A percentile compares a stretch with the other conserved stretches of the same genome.
Evolutionary conservation across 179 eudicot species (phyloP).

Genomic region (Sideroxylon spinosum): DNA sequence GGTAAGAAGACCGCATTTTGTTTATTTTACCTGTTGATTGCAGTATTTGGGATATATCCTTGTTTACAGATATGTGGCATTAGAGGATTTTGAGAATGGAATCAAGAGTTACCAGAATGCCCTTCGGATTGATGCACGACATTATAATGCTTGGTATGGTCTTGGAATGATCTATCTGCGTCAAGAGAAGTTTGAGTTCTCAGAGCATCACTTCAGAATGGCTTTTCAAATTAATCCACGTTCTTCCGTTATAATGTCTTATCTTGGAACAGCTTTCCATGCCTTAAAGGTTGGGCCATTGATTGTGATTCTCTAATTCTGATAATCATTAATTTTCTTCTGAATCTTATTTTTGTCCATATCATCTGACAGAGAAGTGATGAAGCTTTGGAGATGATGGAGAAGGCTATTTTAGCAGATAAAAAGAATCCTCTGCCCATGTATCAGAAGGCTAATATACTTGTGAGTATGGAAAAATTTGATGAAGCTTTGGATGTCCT

Average conservation of each 20-base stretch:
- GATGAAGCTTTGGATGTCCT: conserved; percentile 85
- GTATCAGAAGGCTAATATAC: conserved; percentile 89
- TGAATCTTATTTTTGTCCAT: conserved; percentile 10
- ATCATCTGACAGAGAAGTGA: conserved; percentile 52
- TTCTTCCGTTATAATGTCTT: conserved; percentile 93
- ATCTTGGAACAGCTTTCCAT: conserved; percentile 93
- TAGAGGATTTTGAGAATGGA: conserved; percentile 94
- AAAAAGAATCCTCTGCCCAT: conserved; percentile 95
- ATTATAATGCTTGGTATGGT: conserved; percentile 99
- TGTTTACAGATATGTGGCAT: conserved; percentile 56
- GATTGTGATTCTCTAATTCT: background rate
- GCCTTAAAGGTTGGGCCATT: conserved; percentile 61
- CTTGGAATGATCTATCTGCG: conserved; percentile 97
- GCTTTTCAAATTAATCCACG: conserved; percentile 80
- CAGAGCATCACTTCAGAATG: conserved; percentile 87
- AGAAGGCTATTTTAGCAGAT: conserved; percentile 80
- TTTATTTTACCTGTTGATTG: background rate
- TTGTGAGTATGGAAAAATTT: conserved; percentile 65
- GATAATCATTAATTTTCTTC: background rate
- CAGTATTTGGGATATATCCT: conserved; percentile 7
- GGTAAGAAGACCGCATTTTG: background rate
- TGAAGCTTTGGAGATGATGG: conserved; percentile 92
- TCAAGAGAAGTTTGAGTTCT: conserved; percentile 92
- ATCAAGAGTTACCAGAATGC: conserved; percentile 84
- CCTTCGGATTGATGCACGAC: conserved; percentile 79